These are phyloP conservation scores for Colletotrichum tamarilloi DNA, from an alignment of 2,329 filamentous ascomycete species.

Conservation along the genomic window DNA sequence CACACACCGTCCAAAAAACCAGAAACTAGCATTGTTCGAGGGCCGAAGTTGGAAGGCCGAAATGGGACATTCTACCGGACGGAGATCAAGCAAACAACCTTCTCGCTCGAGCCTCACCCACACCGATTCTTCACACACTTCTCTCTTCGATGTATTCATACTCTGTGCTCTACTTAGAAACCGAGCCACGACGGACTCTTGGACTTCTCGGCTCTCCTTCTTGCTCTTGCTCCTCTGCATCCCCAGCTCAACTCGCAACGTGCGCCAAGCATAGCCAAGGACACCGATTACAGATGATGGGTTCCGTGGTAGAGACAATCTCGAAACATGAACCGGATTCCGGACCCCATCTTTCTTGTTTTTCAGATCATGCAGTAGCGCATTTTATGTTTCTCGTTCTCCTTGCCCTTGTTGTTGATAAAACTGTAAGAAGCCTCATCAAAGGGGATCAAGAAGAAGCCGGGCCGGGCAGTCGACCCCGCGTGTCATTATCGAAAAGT, in stretches of 20 bases:
- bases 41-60: background rate
- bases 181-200: background rate
- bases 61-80: background rate
- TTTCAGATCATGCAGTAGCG: background rate
- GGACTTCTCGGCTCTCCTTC: background rate
- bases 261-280: conserved; percentile 33
- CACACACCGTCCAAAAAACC: conserved; percentile 24
- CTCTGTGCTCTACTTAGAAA: background rate
- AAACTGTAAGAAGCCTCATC: background rate
- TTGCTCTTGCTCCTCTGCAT: background rate
- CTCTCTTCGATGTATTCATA: background rate
- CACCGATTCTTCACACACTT: no score
- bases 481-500: background rate
- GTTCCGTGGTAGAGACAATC: background rate
- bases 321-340: conserved; percentile 28
- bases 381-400: conserved; percentile 1
- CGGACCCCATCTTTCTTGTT: background rate
- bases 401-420: background rate
- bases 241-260: conserved; percentile 28
- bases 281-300: conserved; percentile 32
- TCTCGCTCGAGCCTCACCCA: background rate
- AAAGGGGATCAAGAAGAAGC: background rate
- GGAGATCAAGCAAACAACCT: background rate
- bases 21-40: conserved; percentile 30
- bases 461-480: background rate